These are phyloP conservation scores for Aspergillus sp. DNA, from an alignment of 2,329 filamentous ascomycete species.

Conservation along the genomic window DNA sequence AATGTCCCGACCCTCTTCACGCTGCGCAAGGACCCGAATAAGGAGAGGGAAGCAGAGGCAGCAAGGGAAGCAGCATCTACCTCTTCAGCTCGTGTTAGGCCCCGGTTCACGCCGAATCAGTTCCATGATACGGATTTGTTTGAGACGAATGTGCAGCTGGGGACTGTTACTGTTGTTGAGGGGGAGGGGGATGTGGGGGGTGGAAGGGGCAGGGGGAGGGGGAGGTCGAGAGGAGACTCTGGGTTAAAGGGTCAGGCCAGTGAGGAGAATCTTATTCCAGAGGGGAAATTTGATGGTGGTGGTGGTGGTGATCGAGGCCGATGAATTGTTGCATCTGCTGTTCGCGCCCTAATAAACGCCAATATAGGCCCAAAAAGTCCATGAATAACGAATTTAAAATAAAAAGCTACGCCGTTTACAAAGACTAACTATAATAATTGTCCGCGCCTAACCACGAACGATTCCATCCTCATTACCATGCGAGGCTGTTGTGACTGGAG, in stretches of 20 bases:
- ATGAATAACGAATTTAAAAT: no score
- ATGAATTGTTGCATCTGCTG: no score
- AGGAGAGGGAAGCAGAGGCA: not conserved
- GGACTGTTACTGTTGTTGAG: not conserved
- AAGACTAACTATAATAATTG: no score
- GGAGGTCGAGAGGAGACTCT: not conserved
- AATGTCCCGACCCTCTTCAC: slow-evolving; percentile 14
- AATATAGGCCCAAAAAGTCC: no score
- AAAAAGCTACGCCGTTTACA: no score
- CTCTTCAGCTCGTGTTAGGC: not conserved
- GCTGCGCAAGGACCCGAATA: not conserved
- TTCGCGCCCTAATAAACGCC: no score
- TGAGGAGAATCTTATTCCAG: not conserved
- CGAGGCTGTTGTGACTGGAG: slow-evolving; percentile 8
- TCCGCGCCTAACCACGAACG: no score
- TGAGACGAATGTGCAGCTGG: slow-evolving; percentile 4
- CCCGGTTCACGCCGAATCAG: not conserved
- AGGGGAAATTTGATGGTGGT: not conserved
- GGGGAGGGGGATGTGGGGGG: not conserved
- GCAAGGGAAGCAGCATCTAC: not conserved
- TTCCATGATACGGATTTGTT: slow-evolving; percentile 3
- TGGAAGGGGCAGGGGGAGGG: not conserved
- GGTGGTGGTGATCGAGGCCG: not conserved
- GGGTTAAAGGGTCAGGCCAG: not conserved
- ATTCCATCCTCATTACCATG: slow-evolving; percentile 12